Evolutionary conservation across 768 basidiomycete genomes (phyloP).

Genomic region (Boletus reticulatus): DNA sequence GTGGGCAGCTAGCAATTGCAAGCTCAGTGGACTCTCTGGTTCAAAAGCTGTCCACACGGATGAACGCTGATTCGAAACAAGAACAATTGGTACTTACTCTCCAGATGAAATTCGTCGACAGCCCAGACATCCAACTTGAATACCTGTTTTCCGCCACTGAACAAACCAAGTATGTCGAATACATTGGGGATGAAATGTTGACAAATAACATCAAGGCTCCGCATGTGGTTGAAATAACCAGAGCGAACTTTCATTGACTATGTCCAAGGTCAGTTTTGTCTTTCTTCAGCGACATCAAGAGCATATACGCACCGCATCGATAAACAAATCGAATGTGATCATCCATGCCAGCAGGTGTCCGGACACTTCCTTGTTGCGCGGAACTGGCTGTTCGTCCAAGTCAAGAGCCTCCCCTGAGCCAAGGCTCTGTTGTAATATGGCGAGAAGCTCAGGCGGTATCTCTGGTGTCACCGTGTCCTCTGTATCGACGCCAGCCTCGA

Average conservation of each 20-base stretch:
- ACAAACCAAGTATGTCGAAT: conserved; percentile 64
- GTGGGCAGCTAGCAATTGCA: conserved; percentile 76
- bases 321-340: conserved; percentile 82
- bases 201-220: conserved; percentile 62
- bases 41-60: conserved; percentile 50
- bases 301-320: conserved; percentile 63
- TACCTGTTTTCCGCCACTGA: conserved; percentile 58
- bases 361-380: conserved; percentile 42
- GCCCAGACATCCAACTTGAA: conserved; percentile 86
- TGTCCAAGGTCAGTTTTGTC: background rate
- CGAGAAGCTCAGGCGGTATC: conserved; percentile 67
- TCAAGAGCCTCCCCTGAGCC: conserved; percentile 39
- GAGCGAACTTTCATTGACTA: conserved; percentile 88
- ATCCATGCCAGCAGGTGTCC: conserved; percentile 86
- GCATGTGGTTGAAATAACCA: conserved; percentile 83
- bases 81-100: conserved; percentile 46
- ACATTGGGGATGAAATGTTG: conserved; percentile 69
- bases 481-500: conserved; percentile 81
- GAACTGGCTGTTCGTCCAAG: conserved; percentile 38
- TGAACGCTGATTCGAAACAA: background rate
- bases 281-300: too few species aligned
- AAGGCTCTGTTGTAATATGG: conserved; percentile 53
- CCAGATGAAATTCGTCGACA: conserved; percentile 79
- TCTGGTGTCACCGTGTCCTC: conserved; percentile 52
- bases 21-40: conserved; percentile 45